phyloP scores from a whole-genome alignment of 257 asterid species.

The Nicotiana obtusifolia region DNA sequence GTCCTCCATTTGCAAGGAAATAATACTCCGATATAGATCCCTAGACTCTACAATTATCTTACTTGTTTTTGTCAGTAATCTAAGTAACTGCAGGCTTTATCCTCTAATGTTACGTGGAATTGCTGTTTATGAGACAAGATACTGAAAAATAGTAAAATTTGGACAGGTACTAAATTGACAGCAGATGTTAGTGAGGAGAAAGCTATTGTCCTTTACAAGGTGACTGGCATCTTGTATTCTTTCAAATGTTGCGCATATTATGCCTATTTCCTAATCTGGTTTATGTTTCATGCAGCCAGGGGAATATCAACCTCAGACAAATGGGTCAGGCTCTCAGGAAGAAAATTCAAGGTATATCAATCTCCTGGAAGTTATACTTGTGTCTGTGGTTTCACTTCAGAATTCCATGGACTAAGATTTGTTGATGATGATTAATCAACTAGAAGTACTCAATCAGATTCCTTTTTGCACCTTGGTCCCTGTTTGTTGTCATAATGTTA shows the following conservation, averaged over 20 bases:
- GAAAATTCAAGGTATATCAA: slow-evolving; percentile 61
- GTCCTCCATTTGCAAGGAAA: slow-evolving; percentile 9
- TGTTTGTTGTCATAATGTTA: not conserved
- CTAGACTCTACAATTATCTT: not conserved
- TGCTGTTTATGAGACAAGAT: slow-evolving; percentile 17
- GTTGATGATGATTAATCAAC: not conserved
- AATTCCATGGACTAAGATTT: not conserved
- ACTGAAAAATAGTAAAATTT: slow-evolving; percentile 3
- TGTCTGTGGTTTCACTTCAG: not conserved
- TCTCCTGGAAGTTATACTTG: not conserved
- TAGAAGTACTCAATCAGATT: not conserved
- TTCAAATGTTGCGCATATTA: not conserved
- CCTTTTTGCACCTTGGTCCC: not conserved
- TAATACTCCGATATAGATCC: not conserved
- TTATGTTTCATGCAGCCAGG: slow-evolving; percentile 58
- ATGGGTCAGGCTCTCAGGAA: slow-evolving; percentile 41
- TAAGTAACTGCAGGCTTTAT: not conserved
- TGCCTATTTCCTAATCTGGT: slow-evolving; percentile 7
- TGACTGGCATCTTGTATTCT: slow-evolving; percentile 27
- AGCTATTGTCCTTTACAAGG: slow-evolving; percentile 86
- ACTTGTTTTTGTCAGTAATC: not conserved
- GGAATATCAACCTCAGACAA: slow-evolving; percentile 41
- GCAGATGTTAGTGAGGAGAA: slow-evolving; percentile 56
- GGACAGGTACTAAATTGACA: slow-evolving; percentile 51
- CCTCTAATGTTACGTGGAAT: not conserved